A percentile compares a stretch with the other conserved stretches of the same genome.
Evolutionary conservation across 257 asterid species (phyloP).

Genomic region (Agastache rugosa): DNA sequence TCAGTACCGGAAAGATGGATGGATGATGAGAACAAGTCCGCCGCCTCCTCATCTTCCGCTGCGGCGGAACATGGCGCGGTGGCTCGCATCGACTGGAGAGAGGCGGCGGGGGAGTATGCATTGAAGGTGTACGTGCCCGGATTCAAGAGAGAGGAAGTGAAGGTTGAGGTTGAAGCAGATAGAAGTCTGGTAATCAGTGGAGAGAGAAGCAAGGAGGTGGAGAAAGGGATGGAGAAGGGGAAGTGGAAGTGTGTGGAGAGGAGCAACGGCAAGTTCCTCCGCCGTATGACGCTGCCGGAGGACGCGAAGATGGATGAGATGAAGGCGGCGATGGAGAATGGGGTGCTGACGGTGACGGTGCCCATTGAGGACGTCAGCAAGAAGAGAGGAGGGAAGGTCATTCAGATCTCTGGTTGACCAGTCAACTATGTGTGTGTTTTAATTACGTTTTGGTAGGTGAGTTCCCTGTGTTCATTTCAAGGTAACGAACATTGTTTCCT

Average conservation of each 20-base stretch:
- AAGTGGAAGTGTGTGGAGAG: conserved; percentile 18
- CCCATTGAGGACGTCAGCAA: not conserved
- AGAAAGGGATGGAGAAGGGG: no score
- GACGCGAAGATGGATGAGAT: conserved; percentile 32
- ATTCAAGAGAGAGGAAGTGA: not conserved
- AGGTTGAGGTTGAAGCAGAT: not conserved
- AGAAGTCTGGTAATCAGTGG: conserved; percentile 34
- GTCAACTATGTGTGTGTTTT: no score
- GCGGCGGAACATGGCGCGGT: not conserved
- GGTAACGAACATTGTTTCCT: no score
- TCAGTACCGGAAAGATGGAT: not conserved
- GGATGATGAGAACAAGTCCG: not conserved
- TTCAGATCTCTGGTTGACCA: conserved; percentile 5
- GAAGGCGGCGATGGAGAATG: conserved; percentile 39
- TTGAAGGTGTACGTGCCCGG: conserved; percentile 1
- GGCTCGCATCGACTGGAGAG: not conserved
- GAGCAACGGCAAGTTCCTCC: no score
- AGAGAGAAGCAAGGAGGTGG: conserved; percentile 30
- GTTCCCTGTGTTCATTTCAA: no score
- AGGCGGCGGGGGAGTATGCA: conserved; percentile 3
- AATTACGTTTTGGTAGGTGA: no score
- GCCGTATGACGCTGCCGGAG: conserved; percentile 40
- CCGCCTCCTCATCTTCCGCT: not conserved
- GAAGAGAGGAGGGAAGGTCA: not conserved
- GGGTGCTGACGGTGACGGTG: conserved; percentile 35